Evolutionary conservation across 2,329 filamentous ascomycete genomes (phyloP).

Genomic region (Didymosphaeria variabile): DNA sequence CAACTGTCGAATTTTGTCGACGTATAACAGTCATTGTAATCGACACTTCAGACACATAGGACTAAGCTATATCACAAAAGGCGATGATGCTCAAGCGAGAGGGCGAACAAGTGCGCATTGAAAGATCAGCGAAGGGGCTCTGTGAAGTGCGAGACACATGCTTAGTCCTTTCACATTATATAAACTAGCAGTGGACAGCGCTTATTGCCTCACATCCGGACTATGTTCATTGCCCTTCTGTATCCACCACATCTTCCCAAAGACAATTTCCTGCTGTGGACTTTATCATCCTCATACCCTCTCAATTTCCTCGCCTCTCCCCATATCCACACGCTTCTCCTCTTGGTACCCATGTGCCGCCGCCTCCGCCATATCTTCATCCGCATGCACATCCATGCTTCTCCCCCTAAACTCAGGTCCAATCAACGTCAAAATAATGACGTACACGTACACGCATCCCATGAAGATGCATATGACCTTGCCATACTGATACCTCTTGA

Average conservation of each 20-base stretch:
- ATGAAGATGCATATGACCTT: slow-evolving; percentile 92
- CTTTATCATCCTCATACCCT: not conserved
- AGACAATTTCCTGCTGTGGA: not conserved
- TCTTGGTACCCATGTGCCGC: slow-evolving; percentile 22
- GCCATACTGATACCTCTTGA: slow-evolving; percentile 67
- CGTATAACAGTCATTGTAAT: too few relatives aligned
- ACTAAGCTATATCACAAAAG: too few relatives aligned
- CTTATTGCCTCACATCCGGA: too few relatives aligned
- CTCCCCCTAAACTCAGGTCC: slow-evolving; percentile 62
- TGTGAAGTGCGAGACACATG: too few relatives aligned
- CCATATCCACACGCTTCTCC: slow-evolving; percentile 19
- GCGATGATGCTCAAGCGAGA: too few relatives aligned
- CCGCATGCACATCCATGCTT: slow-evolving; percentile 43
- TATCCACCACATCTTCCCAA: not conserved
- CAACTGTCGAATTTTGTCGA: too few relatives aligned
- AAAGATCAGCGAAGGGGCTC: too few relatives aligned
- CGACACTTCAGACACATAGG: too few relatives aligned
- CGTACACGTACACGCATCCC: slow-evolving; percentile 77
- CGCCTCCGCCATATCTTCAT: slow-evolving; percentile 45
- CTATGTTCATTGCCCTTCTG: not conserved
- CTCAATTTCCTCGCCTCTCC: slow-evolving; percentile 17
- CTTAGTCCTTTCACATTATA: too few relatives aligned
- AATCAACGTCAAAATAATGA: slow-evolving; percentile 69
- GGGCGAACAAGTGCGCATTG: too few relatives aligned
- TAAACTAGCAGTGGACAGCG: too few relatives aligned